Evolutionary conservation across 129 eudicot species (phyloP), one percentile per base, ranked within the genome.

Genomic region (Oenanthe sinensis): DNA sequence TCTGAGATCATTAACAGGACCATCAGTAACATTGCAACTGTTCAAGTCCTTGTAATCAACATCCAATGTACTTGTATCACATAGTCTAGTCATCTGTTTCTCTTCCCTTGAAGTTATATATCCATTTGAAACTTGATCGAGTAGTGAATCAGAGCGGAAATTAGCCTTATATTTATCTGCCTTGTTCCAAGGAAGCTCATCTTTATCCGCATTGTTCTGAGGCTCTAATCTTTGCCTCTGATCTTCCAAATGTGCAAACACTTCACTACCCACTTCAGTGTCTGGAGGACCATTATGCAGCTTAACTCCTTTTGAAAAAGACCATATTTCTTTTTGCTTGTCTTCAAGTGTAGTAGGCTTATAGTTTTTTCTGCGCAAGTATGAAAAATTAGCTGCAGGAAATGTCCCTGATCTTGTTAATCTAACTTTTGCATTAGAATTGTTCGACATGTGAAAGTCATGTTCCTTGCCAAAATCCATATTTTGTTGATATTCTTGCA

Each of bases 361-460:
- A 28, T 82, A 81, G 71, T 69, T 81, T 77, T 85, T 84, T 26
- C 80, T 20, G 24, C 28, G 69, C 5, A 82, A 58, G 44, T 40
- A 71, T 4, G 84, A 67, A 26, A 77, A 79, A 46, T 79, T 80
- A 17, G 84, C 85, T 45, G 81, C 72, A n/a, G 98, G 98, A 80
- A 88, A 95, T 14, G 98, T 88, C 49, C 92, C 92, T 6, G 96
- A 88, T 75, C 87, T 95, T 28, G 83, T 81, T 50, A 90, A 81
- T 76, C 85, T 87, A 58, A 82, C 83, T 68, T 84, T 84, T 44
- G 26, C 39, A 44, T 78, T 76, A 9, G 77, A 75, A 71, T 28
- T 79, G 62, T 60, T 78, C 3, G 74, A 79, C 26, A 74, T 69
- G 3, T 42, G 55, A 14, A 80, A 60, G 79, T 72, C 74, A 28